Evolutionary conservation across 805 yeast genomes (phyloP).

Genomic region (Monosporozyma unispora): DNA sequence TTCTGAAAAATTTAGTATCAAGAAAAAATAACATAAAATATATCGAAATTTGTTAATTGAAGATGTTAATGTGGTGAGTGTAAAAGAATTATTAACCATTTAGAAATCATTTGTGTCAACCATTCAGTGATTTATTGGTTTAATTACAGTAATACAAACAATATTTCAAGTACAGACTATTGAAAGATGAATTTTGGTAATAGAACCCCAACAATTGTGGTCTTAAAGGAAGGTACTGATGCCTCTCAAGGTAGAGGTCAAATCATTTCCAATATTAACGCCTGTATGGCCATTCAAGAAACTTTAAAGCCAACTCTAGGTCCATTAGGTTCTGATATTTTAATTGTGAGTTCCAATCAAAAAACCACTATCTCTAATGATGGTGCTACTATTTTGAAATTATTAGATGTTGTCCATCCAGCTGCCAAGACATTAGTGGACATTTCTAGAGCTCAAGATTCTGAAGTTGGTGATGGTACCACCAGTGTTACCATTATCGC

Average conservation of each 20-base stretch:
- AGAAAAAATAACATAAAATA: not conserved
- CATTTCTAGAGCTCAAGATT: conserved; percentile 92
- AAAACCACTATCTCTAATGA: conserved; percentile 94
- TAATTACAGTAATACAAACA: not conserved
- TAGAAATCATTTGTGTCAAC: not conserved
- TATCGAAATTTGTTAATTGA: not conserved
- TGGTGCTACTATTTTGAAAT: conserved; percentile 91
- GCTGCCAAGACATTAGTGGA: conserved; percentile 96
- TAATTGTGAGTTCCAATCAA: conserved; percentile 75
- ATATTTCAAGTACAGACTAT: not conserved
- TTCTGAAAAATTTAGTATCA: not conserved
- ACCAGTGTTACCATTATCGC: conserved; percentile 92
- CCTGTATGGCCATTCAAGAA: conserved; percentile 95
- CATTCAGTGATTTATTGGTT: not conserved
- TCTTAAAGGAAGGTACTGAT: conserved; percentile 95
- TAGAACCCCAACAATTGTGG: conserved; percentile 97
- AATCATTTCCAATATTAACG: conserved; percentile 89
- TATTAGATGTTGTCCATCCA: conserved; percentile 93
- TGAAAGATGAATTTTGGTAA: conserved; percentile 70
- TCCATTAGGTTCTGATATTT: conserved; percentile 92
- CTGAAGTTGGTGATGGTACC: conserved; percentile 98
- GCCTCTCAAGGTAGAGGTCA: conserved; percentile 95
- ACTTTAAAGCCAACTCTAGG: conserved; percentile 92
- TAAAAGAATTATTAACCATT: not conserved
- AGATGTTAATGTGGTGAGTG: not conserved